Evolutionary conservation across 139 green algal species (phyloP).

Genomic region (Limnomonas spitsbergensis): DNA sequence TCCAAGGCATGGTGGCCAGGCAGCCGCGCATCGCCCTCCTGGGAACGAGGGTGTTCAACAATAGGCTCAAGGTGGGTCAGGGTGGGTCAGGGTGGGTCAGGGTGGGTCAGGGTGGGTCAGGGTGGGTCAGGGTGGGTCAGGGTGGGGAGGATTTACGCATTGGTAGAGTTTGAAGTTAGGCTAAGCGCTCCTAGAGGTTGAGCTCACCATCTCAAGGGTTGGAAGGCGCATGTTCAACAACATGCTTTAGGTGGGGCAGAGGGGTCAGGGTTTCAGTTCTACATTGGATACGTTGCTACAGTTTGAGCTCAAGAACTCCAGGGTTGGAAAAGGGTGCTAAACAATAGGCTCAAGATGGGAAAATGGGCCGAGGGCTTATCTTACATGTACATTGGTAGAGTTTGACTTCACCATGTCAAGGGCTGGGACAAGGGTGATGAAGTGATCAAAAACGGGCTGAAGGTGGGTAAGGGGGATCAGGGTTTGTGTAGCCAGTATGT

Average conservation of each 20-base stretch:
- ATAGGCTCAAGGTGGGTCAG: background rate
- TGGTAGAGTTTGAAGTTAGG: background rate
- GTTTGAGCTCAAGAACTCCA: too few relatives aligned
- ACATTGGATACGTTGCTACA: background rate
- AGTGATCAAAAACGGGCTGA: too few relatives aligned
- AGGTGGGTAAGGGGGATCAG: too few relatives aligned
- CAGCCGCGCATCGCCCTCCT: background rate
- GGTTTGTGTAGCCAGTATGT: too few relatives aligned
- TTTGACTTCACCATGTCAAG: too few relatives aligned
- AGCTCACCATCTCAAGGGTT: too few relatives aligned
- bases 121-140: background rate
- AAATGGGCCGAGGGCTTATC: too few relatives aligned
- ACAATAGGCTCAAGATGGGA: too few relatives aligned
- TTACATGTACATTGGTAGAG: too few relatives aligned
- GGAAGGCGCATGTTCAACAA: background rate
- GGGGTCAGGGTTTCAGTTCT: background rate
- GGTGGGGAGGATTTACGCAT: background rate
- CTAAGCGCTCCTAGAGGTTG: too few relatives aligned
- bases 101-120: background rate
- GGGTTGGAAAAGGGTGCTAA: too few relatives aligned
- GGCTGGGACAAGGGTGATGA: too few relatives aligned
- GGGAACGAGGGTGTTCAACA: background rate
- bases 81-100: background rate
- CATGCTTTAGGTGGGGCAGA: background rate
- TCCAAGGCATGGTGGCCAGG: background rate